Percentiles rank a stretch among this genome's conserved stretches.
These are phyloP conservation scores for Thoreauomyces humboldtii DNA, from an alignment of 192 early-diverging fungal genomes.

Conservation along the genomic window DNA sequence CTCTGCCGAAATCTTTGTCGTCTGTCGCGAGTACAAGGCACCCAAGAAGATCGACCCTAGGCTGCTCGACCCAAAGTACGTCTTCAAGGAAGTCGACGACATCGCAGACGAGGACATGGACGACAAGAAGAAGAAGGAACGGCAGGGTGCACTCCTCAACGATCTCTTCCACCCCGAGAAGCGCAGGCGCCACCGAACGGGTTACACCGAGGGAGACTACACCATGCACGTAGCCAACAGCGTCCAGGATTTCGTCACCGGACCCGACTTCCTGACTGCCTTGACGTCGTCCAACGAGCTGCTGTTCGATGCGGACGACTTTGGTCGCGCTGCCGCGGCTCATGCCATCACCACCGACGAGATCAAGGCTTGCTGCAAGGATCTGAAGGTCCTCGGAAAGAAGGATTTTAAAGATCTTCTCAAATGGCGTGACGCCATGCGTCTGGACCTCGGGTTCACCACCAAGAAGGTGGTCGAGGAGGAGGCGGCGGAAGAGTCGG, in stretches of 20 bases:
- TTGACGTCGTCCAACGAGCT: constrained; percentile 77
- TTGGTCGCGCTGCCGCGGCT: constrained; percentile 46
- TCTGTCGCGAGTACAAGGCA: constrained; percentile 89
- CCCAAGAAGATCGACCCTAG: constrained; percentile 93
- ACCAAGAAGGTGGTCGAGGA: constrained; percentile 46
- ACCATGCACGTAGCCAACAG: constrained; percentile 74
- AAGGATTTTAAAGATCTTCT: constrained; percentile 89
- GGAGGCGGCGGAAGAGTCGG: constrained; percentile 52
- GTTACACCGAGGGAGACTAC: constrained; percentile 96
- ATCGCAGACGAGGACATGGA: constrained; percentile 46
- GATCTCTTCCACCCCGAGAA: constrained; percentile 95
- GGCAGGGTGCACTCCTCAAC: constrained; percentile 47
- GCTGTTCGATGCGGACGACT: constrained; percentile 70
- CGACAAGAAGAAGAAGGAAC: constrained; percentile 52
- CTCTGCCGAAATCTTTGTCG: constrained; percentile 99
- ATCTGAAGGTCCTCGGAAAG: constrained; percentile 90
- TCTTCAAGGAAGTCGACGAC: constrained; percentile 89
- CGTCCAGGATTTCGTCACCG: constrained; percentile 76
- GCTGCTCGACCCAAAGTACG: constrained; percentile 88
- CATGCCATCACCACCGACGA: constrained; percentile 75
- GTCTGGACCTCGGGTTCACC: constrained; percentile 54
- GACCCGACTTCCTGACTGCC: constrained; percentile 74
- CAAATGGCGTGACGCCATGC: constrained; percentile 81
- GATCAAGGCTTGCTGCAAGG: constrained; percentile 74
- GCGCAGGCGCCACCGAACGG: constrained; percentile 85